Base-by-base conservation (phyloP, 495 filamentous ascomycete species). In the Trichoderma reesei region DNA sequence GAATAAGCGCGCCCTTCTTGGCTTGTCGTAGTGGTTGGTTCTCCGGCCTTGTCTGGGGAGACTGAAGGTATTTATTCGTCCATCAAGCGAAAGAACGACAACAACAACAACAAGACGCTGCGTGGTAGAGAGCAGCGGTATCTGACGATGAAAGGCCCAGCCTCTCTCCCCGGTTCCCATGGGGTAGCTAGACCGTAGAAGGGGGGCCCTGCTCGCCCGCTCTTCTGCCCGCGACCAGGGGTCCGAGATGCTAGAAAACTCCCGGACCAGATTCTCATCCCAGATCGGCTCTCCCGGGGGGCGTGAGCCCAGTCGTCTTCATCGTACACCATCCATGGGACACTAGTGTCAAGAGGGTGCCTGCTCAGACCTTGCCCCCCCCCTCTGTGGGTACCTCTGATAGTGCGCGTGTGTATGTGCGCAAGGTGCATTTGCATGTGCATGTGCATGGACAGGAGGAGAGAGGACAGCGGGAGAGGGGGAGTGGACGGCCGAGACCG, bases 281-380 rank as follows among this genome's bases (percentile, higher is more conserved):
- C 9, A 56, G 51, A 56, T 56, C 51, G 51, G 51, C 18, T 14
- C 51, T 14, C 1, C 51, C 51, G 51, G 51, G 51, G 51, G 51
- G 51, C 16, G 42, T 56, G 51, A 56, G 51, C 51, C 4, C 7
- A 56, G 14, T 20, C 8, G 8, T n/a, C 14, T 34, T 3, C 42
- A 46, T 46, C 20, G 51, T 56, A 56, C 51, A 56, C 51, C 51
- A 56, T 56, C n/a, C n/a, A n/a, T n/a, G n/a, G 10, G 51, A 34
- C 20, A 56, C 51, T 56, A 56, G 51, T 34, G 51, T 11, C 51
- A 56, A 33, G 51, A 56, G 51, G 42, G 51, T 56, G 51, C 51
- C 51, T 56, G 31, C 26, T 56, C 51, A 56, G 34, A 56, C 51
- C 51, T 56, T 31, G 20, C 51, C 51, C 51, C 51, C n/a, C 20